Evolutionary conservation across 495 filamentous ascomycete genomes (phyloP).

Genomic region (Xylaria telfairii): DNA sequence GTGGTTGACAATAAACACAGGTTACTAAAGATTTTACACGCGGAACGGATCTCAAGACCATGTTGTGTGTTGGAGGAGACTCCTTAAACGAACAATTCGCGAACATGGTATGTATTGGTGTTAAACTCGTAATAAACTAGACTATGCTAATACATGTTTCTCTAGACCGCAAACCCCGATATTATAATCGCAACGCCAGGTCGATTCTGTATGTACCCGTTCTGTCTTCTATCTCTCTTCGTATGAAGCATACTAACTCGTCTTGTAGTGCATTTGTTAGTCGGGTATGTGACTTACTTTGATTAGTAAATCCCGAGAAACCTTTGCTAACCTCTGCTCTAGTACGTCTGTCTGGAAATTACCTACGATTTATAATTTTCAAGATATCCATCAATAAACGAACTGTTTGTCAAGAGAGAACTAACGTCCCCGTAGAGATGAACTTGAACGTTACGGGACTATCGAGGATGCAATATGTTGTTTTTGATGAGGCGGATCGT

Average conservation of each 20-base stretch:
- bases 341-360: not conserved
- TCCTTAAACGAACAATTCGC: slow-evolving; percentile 95
- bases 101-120: slow-evolving; percentile 62
- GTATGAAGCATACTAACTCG: not conserved
- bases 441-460: slow-evolving; percentile 58
- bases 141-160: slow-evolving; percentile 1
- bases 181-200: slow-evolving; percentile 96
- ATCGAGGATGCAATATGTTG: slow-evolving; percentile 84
- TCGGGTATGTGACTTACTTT: slow-evolving; percentile 59
- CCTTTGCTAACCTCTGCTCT: not conserved
- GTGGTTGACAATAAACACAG: slow-evolving; percentile 41
- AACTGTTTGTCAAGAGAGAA: not conserved
- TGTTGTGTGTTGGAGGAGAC: slow-evolving; percentile 92
- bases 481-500: slow-evolving; percentile 96
- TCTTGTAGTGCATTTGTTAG: slow-evolving; percentile 75
- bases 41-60: slow-evolving; percentile 87
- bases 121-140: not conserved
- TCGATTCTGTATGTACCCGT: slow-evolving; percentile 64
- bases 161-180: slow-evolving; percentile 79
- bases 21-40: slow-evolving; percentile 92
- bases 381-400: not conserved
- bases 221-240: not conserved
- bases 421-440: slow-evolving; percentile 67
- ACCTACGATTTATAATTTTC: not conserved
- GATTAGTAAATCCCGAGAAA: not conserved